A percentile compares a stretch with the other conserved stretches of the same genome.
phyloP scores from a whole-genome alignment of 2,329 filamentous ascomycete species.

The Didymella sp. region DNA sequence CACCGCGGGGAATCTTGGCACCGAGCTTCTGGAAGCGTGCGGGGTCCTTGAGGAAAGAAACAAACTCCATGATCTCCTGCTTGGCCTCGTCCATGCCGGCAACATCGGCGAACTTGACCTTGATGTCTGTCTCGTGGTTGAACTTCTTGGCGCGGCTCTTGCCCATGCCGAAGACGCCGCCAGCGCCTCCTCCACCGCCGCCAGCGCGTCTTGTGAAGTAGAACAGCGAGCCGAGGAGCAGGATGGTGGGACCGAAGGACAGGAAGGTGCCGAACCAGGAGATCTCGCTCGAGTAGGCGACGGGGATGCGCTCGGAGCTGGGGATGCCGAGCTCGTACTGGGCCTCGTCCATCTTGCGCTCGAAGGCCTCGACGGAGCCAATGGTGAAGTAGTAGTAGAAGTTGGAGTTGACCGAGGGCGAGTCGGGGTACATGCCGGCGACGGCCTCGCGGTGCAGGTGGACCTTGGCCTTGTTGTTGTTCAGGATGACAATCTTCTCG shows the following conservation, averaged over 20 bases:
- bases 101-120: constrained; percentile 96
- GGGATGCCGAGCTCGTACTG: constrained; percentile 89
- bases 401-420: constrained; percentile 69
- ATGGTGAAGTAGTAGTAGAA: constrained; percentile 95
- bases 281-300: constrained; percentile 82
- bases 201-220: constrained; percentile 80
- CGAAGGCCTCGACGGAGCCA: constrained; percentile 91
- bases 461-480: constrained; percentile 79
- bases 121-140: constrained; percentile 95
- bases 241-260: constrained; percentile 83
- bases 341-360: constrained; percentile 84
- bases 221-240: constrained; percentile 83
- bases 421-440: constrained; percentile 76
- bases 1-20: constrained; percentile 96
- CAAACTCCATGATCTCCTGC: constrained; percentile 98
- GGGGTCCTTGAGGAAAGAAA: constrained; percentile 93
- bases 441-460: constrained; percentile 79
- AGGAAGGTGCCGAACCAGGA: constrained; percentile 75
- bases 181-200: constrained; percentile 66
- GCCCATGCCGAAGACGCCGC: constrained; percentile 93
- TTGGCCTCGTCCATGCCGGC: constrained; percentile 99
- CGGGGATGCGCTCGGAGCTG: constrained; percentile 85
- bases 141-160: constrained; percentile 96
- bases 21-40: constrained; percentile 91
- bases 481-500: constrained; percentile 85